Evolutionary conservation across 306 rosid genomes (phyloP), one percentile per base, ranked within the genome.

Genomic region (Leucaena leucocephala): DNA sequence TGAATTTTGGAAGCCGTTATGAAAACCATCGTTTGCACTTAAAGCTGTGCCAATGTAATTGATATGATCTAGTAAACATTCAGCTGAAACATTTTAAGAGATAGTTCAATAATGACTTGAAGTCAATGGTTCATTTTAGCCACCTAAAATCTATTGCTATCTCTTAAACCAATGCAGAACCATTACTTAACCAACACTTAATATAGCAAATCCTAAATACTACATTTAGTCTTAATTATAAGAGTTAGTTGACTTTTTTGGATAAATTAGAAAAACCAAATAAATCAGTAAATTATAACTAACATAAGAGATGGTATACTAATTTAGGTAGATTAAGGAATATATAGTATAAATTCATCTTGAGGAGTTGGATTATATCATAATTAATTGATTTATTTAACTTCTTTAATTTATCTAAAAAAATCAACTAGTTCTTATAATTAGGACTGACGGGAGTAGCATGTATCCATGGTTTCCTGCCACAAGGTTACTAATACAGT

Each of bases 121-220:
- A 71, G 3, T n/a, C 49, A 17, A 40, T 66, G 49, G 15, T 66
- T 66, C 21, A 43, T 66, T 39, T 66, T 40, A 66, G 34, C 15
- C 42, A 39, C 13, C 49, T 45, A 15, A 38, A 15, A 49, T 52
- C 45, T 43, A 33, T 12, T 12, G n/a, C 8, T 61, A 61, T 13
- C 39, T 22, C 66, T 38, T 67, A 27, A 69, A 16, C 14, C 57
- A 59, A 65, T 44, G 16, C 42, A 65, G 78, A 84, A 65, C 71
- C 36, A 80, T n/a, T 55, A 45, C 64, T n/a, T 61, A 57, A 79
- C 39, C 27, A 59, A 35, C 66, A 66, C 59, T 65, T 66, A 68
- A 38, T 38, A 57, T 55, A 65, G 70, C 46, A 65, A 38, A 38
- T 65, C 6, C 21, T 16, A 15, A 36, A 65, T n/a, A n/a, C n/a